Evolutionary conservation across 495 filamentous ascomycete species (phyloP).

Genomic region (Tetracladium marchalianum): DNA sequence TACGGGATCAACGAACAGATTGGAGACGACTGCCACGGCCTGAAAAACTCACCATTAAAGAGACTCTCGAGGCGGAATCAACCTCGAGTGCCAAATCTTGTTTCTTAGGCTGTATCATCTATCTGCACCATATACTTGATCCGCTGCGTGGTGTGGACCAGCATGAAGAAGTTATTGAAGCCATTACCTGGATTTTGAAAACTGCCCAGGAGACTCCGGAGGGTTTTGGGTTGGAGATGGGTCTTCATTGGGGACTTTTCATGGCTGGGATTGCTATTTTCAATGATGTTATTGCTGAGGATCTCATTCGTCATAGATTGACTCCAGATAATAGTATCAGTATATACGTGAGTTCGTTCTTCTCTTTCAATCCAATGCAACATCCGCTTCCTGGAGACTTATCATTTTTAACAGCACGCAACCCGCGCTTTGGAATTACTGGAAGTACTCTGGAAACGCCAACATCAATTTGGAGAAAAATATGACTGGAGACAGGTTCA

Average conservation of each 20-base stretch:
- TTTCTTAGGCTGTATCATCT: constrained; percentile 16
- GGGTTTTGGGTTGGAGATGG: constrained; percentile 19
- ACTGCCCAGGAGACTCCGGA: constrained; percentile 16
- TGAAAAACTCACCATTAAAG: constrained; percentile 14
- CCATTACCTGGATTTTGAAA: constrained; percentile 12
- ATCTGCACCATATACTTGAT: constrained; percentile 15
- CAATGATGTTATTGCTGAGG: constrained; percentile 15
- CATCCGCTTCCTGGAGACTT: background rate
- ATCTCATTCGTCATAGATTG: constrained; percentile 15
- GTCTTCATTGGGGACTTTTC: constrained; percentile 15
- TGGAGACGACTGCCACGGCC: constrained; percentile 15
- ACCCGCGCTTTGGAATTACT: constrained; percentile 14
- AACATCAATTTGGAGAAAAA: constrained; percentile 16
- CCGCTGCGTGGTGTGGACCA: constrained; percentile 7
- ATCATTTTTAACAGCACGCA: constrained; percentile 11
- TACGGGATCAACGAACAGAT: constrained; percentile 14
- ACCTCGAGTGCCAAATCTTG: constrained; percentile 17
- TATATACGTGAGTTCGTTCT: constrained; percentile 14
- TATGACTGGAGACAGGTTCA: constrained; percentile 20
- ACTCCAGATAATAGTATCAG: constrained; percentile 8
- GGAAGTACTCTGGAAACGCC: constrained; percentile 18
- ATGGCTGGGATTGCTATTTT: constrained; percentile 18
- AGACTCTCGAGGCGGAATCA: constrained; percentile 16
- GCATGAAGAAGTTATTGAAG: constrained; percentile 9
- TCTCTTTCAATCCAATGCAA: too few relatives aligned